A percentile compares a stretch with the other conserved stretches of the same genome.
Conservation (phyloP, 2,329 filamentous ascomycete species). For the Colletotrichum gigasporum region DNA sequence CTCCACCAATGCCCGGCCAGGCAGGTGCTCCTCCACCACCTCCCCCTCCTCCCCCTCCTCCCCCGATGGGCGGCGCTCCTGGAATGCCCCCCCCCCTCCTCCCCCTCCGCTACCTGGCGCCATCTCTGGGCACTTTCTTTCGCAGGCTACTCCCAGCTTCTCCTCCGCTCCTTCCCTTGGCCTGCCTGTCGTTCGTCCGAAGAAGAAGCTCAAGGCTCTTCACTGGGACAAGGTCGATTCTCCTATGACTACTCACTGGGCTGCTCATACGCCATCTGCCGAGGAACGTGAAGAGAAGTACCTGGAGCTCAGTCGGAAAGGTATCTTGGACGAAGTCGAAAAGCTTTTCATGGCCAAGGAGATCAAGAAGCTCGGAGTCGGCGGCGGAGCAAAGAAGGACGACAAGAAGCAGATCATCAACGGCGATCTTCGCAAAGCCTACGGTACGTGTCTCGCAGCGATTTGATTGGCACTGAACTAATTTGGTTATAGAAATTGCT, state of each 20-base stretch:
- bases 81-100: conserved; percentile 58
- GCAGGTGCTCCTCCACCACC: conserved; percentile 50
- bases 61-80: conserved; percentile 54
- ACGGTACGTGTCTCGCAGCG: conserved; percentile 62
- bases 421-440: conserved; percentile 86
- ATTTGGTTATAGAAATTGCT: conserved; percentile 73
- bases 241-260: conserved; percentile 92
- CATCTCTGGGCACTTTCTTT: conserved; percentile 80
- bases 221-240: conserved; percentile 99
- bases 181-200: conserved; percentile 85
- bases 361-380: conserved; percentile 84
- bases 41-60: conserved; percentile 57
- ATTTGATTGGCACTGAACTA: neutral
- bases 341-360: conserved; percentile 98
- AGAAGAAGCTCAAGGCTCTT: conserved; percentile 99
- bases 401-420: conserved; percentile 99
- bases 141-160: conserved; percentile 66
- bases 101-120: conserved; percentile 64
- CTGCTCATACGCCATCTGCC: conserved; percentile 82
- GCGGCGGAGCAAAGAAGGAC: conserved; percentile 74
- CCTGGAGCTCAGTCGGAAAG: conserved; percentile 89
- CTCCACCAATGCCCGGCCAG: conserved; percentile 46
- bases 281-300: conserved; percentile 96
- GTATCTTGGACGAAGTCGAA: conserved; percentile 96
- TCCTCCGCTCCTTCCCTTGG: conserved; percentile 67